Evolutionary conservation across 441 rosid genomes (phyloP), one percentile per base, ranked within the genome.

Genomic region (Gossypium schwendimanii): DNA sequence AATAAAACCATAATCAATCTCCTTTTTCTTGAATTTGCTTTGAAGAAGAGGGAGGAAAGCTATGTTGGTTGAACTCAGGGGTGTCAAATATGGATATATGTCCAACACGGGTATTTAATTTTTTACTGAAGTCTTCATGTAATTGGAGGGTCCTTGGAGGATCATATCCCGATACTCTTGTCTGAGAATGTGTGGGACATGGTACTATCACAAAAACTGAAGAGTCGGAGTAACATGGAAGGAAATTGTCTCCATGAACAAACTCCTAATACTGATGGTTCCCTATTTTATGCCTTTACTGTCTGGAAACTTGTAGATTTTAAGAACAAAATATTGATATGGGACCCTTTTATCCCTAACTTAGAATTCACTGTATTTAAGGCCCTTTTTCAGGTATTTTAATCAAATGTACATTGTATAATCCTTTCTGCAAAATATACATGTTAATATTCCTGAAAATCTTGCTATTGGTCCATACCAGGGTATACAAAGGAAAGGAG

Each of bases 401-500:
- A 49, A 31, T 50, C 50, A 47, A 60, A 45, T n/a, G 28, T 15
- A 4, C 50, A 64, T 12, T 20, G 20, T 64, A 11, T 68, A 26
- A 39, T 65, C 31, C 53, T 68, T 54, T 53, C 47, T 58, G 57
- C 47, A 57, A 39, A 39, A 8, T 47, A 31, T 36, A 5, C 6
- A 9, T 28, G 23, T 23, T 31, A 18, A 14, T 55, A 58, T 52
- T 70, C 54, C 50, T 73, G 62, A 72, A 41, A 21, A 23, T 72
- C n/a, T 74, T 49, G 20, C 41, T 4, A 10, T 28, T 59, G 41
- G 53, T 79, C 20, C 66, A 45, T 75, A 1, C 68, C 78, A 94
- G 98, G 97, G 73, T 92, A 94, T 68, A 92, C 98, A 6, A 94
- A 89, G 86, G 97, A 94, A 77, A 89, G 85, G 85, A 91, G 96